Evolutionary conservation across 2,329 filamentous ascomycete genomes (phyloP), one percentile per base, ranked within the genome.

Genomic region (Ascochyta clinopodiicola): DNA sequence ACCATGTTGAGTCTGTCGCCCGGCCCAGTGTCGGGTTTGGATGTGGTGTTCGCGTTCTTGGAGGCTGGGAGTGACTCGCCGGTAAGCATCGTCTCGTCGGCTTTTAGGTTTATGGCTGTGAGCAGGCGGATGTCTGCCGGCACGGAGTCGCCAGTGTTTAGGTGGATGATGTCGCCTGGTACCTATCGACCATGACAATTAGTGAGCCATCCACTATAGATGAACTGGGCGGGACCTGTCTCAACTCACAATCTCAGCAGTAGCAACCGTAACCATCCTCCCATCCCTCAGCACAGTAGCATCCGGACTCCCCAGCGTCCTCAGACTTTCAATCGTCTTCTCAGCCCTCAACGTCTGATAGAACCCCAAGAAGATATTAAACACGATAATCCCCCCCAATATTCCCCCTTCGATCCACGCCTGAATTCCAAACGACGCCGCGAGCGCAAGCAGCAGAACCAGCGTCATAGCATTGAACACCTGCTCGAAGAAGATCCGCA

Each of bases 391-490:
- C 49, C 72, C 75, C 17, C 77, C 75, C 24, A 80, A 68, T 22
- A 80, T 78, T 44, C 78, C 78, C 40, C 77, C 78, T 63, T 80
- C 78, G 47, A 80, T 80, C 67, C 70, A 80, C 1, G 76, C 78
- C 35, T 68, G 43, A 47, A 80, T 79, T 19, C 72, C 78, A 46
- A 79, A 80, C 43, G 72, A 76, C 12, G 79, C 77, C n/a, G 70
- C 75, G 76, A 80, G 79, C 39, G 78, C 78, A 54, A 79, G 68
- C 27, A 80, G 74, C 13, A 80, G 70, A 25, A 87, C 87, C 71
- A 90, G 73, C 64, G 89, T 89, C 89, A 92, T 92, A 56, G 89
- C 89, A 80, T 92, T 92, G 72, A 87, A 84, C 17, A 91, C 75
- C 70, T 92, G 89, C 67, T 88, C 87, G 52, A 89, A 78, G 39